Conservation (phyloP, 345 rosid species). For the Angophora floribunda region DNA sequence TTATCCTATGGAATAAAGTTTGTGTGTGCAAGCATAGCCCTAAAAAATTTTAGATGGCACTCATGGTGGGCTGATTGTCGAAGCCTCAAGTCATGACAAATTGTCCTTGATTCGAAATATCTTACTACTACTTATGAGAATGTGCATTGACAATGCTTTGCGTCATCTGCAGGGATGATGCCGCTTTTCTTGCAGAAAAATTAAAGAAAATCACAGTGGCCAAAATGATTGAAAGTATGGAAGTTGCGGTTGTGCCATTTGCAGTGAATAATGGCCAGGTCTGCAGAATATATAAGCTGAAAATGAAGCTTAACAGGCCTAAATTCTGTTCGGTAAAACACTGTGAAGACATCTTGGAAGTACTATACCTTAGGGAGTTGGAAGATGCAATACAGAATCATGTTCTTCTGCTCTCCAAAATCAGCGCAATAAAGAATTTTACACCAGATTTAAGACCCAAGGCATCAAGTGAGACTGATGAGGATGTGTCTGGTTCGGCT, state of each 20-base stretch:
- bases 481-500: constrained; percentile 21
- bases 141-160: background rate
- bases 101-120: no score
- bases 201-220: constrained; percentile 75
- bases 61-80: background rate
- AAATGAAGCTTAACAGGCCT: constrained; percentile 57
- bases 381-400: constrained; percentile 87
- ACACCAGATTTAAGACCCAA: constrained; percentile 19
- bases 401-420: constrained; percentile 47
- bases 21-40: background rate
- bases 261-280: constrained; percentile 15
- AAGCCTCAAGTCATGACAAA: background rate
- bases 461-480: constrained; percentile 36
- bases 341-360: constrained; percentile 53
- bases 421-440: constrained; percentile 53
- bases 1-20: background rate
- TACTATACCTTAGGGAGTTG: constrained; percentile 54
- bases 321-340: constrained; percentile 41
- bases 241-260: constrained; percentile 51
- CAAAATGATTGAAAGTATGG: constrained; percentile 62
- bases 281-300: constrained; percentile 71
- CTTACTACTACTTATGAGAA: background rate
- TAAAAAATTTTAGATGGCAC: background rate
- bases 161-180: constrained; percentile 55
- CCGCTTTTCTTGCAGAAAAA: constrained; percentile 51